Conservation (phyloP, 148 eudicot species). For the Spergularia marina region DNA sequence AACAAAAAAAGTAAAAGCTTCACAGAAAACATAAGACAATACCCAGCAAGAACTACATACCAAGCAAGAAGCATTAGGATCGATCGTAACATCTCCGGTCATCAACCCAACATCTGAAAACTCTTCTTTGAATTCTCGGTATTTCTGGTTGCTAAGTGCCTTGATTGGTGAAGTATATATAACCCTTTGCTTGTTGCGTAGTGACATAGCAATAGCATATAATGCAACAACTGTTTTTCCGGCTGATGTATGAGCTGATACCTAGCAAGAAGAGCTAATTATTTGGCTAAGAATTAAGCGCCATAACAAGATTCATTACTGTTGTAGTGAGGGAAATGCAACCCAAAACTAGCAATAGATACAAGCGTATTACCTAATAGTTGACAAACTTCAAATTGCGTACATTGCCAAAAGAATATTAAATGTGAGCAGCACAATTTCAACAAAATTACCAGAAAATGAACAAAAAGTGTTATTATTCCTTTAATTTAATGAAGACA, state of each 20-base stretch:
- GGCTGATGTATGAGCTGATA: slow-evolving; percentile 98
- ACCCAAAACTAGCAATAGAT: too few species aligned
- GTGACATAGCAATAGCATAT: slow-evolving; percentile 94
- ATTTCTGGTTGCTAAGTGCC: slow-evolving; percentile 98
- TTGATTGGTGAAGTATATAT: slow-evolving; percentile 96
- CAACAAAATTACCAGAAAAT: too few species aligned
- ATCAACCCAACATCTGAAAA: slow-evolving; percentile 97
- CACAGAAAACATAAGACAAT: slow-evolving; percentile 5
- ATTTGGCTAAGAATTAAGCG: not conserved
- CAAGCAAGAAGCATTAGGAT: slow-evolving; percentile 99
- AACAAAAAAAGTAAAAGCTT: not conserved
- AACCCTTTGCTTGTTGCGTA: slow-evolving; percentile 86
- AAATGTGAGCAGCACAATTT: too few species aligned
- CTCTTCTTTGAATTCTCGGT: slow-evolving; percentile 96
- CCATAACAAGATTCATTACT: not conserved
- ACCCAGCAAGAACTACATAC: slow-evolving; percentile 35
- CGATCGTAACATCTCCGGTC: slow-evolving; percentile 99
- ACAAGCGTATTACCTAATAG: too few species aligned
- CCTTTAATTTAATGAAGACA: too few species aligned
- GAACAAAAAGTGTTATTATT: too few species aligned
- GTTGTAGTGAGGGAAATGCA: not conserved
- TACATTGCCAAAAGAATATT: too few species aligned
- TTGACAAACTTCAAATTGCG: not conserved
- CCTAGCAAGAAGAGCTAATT: slow-evolving; percentile 41
- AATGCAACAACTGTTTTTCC: slow-evolving; percentile 97